Evolutionary conservation across 1,284 basidiomycete genomes (phyloP).

Genomic region (Ganoderma lucidum): DNA sequence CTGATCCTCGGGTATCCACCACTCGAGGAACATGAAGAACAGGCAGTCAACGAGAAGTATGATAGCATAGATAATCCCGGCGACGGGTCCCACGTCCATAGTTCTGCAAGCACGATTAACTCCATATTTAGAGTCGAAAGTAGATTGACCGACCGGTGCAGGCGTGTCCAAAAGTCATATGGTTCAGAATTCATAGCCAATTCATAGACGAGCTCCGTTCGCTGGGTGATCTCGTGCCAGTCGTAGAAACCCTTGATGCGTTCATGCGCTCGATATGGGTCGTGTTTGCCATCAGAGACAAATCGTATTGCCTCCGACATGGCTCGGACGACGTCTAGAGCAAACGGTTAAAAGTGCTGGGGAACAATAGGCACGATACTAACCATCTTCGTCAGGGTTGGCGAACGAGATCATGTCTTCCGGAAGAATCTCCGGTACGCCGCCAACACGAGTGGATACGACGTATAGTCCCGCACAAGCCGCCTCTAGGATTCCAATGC

Average conservation of each 20-base stretch:
- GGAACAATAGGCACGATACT: slow-evolving; percentile 3
- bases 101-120: slow-evolving; percentile 53
- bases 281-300: slow-evolving; percentile 75
- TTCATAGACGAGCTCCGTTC: slow-evolving; percentile 88
- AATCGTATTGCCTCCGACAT: slow-evolving; percentile 83
- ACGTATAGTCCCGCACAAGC: slow-evolving; percentile 95
- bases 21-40: slow-evolving; percentile 81
- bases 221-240: slow-evolving; percentile 83
- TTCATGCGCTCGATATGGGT: slow-evolving; percentile 81
- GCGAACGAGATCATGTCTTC: slow-evolving; percentile 95
- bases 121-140: neutral
- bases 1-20: slow-evolving; percentile 74
- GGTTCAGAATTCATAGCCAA: slow-evolving; percentile 67
- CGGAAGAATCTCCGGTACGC: slow-evolving; percentile 95
- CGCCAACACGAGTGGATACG: slow-evolving; percentile 94
- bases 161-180: slow-evolving; percentile 73
- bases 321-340: slow-evolving; percentile 84
- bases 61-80: slow-evolving; percentile 80
- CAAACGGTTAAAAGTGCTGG: neutral
- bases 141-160: slow-evolving; percentile 62
- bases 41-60: slow-evolving; percentile 85
- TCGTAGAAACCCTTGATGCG: slow-evolving; percentile 87
- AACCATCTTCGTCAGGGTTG: slow-evolving; percentile 84
- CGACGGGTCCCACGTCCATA: slow-evolving; percentile 74
- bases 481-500: slow-evolving; percentile 96